Evolutionary conservation across 2,329 filamentous ascomycete genomes (phyloP).

Genomic region (Phaeosphaeriaceae sp.): DNA sequence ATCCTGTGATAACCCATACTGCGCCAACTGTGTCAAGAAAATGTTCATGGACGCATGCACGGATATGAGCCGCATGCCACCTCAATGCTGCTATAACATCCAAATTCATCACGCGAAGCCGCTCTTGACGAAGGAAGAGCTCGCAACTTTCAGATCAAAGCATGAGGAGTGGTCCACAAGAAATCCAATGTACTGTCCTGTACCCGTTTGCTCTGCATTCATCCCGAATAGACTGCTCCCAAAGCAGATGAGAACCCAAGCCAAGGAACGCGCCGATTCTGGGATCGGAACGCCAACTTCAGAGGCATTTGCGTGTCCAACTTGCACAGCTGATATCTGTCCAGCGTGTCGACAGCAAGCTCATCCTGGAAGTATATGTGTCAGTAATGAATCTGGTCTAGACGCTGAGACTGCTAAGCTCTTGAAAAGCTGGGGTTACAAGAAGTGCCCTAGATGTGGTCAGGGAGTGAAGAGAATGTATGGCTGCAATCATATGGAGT

Average conservation of each 20-base stretch:
- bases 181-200: slow-evolving; percentile 58
- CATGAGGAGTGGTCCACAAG: slow-evolving; percentile 57
- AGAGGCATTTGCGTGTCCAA: slow-evolving; percentile 50
- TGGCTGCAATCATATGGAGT: slow-evolving; percentile 58
- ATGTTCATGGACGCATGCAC: slow-evolving; percentile 52
- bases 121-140: slow-evolving; percentile 46
- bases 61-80: slow-evolving; percentile 53
- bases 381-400: slow-evolving; percentile 36
- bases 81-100: slow-evolving; percentile 54
- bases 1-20: slow-evolving; percentile 40
- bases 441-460: slow-evolving; percentile 58
- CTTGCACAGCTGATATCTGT: slow-evolving; percentile 54
- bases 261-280: slow-evolving; percentile 34
- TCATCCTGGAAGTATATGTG: slow-evolving; percentile 49
- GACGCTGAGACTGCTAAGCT: slow-evolving; percentile 47
- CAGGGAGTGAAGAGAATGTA: slow-evolving; percentile 57
- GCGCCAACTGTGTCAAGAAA: slow-evolving; percentile 45
- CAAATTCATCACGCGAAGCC: slow-evolving; percentile 50
- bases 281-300: slow-evolving; percentile 30
- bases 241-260: slow-evolving; percentile 9
- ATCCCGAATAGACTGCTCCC: slow-evolving; percentile 44
- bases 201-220: slow-evolving; percentile 57
- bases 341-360: slow-evolving; percentile 51
- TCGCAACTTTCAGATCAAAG: slow-evolving; percentile 48
- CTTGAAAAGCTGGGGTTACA: slow-evolving; percentile 55